Base-by-base conservation (phyloP, 192 early-diverging fungal genomes). In the Dissophora globulifera region DNA sequence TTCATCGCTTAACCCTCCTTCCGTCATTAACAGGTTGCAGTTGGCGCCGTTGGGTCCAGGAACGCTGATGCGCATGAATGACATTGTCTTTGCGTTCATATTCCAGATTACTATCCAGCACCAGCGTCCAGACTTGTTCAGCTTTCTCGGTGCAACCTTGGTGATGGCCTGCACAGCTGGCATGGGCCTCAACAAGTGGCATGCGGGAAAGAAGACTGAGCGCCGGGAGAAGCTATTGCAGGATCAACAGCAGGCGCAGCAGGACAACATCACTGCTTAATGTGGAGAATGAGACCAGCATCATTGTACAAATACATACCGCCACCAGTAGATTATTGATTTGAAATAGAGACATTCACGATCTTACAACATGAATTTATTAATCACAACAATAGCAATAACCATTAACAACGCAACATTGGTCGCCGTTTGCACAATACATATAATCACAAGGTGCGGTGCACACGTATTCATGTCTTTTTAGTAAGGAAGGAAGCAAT, bases 81-180 rank as follows among this genome's bases (percentile, higher is more conserved):
- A 95, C 59, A 85, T 95, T 32, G 90, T 93, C 2, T 92, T 93
- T 82, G 89, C 92, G 16, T 93, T 93, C 78, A 47, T 90, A 17
- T 86, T 93, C 74, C 90, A 91, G 20, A 83, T 91, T 29, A 62
- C 82, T 3, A 58, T 95, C 48, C 89, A 93, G 58, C 82, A 83
- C 51, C 91, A 95, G 63, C 56, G 84, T 3, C 91, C 92, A 0
- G 80, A 82, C 30, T 31, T 81, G 29, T 81, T 81, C 27, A 81
- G 78, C 9, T 69, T 91, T 29, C 30, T 78, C 13, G 93, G 93
- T 9, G 86, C 92, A 0, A 42, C 79, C 0, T 62, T 91, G 1
- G 91, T 95, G 78, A 84, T 91, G 11, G 22, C 58, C 19, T 83
- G 86, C 42, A 92, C 91, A 1, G 79, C 86, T 20, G 80, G 80